Evolutionary conservation across 2,329 filamentous ascomycete genomes (phyloP), one percentile per base, ranked within the genome.

Genomic region (Epichloe gansuensis): DNA sequence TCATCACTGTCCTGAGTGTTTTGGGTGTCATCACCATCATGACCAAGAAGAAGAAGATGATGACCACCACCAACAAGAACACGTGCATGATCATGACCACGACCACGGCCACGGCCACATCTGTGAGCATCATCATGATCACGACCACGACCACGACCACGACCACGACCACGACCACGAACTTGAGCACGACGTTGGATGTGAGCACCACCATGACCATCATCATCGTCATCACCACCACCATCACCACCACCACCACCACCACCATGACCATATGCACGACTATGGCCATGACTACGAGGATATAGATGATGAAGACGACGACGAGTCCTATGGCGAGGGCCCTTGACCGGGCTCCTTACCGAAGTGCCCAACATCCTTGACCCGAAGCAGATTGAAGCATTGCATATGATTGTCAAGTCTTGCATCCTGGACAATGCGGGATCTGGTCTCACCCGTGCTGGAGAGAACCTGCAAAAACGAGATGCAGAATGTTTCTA

Each of bases 361-460:
- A 96, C 91, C 0, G 91, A 97, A 65, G 89, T 97, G 12, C 91
- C 91, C 34, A 86, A 97, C 59, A 95, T 96, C 39, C 75, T 97
- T 34, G 91, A 94, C 44, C 91, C 91, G 0, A 91, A 90, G 52
- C 91, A 97, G 68, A 96, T 96, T 51, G 91, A 97, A 68, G 91
- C 93, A 5, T 72, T 97, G 51, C 91, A 95, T 52, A 95, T 96
- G 91, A 94, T 96, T 55, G 85, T 97, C 61, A 95, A 96, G 73
- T 91, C 88, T 13, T 94, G 91, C 56, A 94, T 97, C 51, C 82
- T 95, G 23, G 88, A 94, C 61, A 83, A 82, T n/a, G 76, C 81
- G 54, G 87, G 86, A 55, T 85, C 86, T 57, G 81, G 83, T 0
- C 71, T 81, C 7, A 86, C 83, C 45, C 68, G 74, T 9, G 77